Base-by-base conservation (phyloP, 805 yeast genomes). In the Blastobotrys americana region DNA sequence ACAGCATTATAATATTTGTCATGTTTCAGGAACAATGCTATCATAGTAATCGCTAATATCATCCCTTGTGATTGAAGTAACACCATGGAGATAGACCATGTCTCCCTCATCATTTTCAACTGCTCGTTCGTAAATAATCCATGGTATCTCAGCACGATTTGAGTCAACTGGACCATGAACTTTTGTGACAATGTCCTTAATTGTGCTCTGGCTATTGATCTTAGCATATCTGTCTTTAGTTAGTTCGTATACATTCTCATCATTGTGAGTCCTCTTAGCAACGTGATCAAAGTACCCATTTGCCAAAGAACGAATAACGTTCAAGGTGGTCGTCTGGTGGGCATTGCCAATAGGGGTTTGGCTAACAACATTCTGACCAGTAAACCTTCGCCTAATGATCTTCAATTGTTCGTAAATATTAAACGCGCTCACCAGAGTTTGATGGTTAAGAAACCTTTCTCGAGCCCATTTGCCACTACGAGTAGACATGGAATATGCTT, bases 381-480 rank as follows among this genome's bases (percentile, higher is more conserved):
- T n/a, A n/a, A n/a, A n/a, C n/a, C n/a, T n/a, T n/a, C n/a, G n/a
- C n/a, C n/a, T n/a, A n/a, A n/a, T n/a, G n/a, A n/a, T n/a, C n/a
- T 62, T 52, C 20, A 85, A 53, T 55, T 86, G 95, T 2, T 64
- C 64, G 43, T 74, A 71, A 41, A 86, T 77, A 36, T 83, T 88
- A 34, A 66, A 65, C 0, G 95, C 95, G 43, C 81, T 68, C 39
- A 68, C 59, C 41, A 87, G 62, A 0, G 90, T 77, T 55, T 76
- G 76, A 47, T 66, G 66, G 45, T 84, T 83, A 15, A 87, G 56
- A 54, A 77, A 86, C 53, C 84, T 76, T 45, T 69, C 69, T 17
- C 62, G 58, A 53, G 93, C 80, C 96, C 96, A 87, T 10, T 56
- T 54, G 59, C 40, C 37, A 10, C n/a, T n/a, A 2, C 39, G 18